Conservation (phyloP, 768 basidiomycete species). For the Sporobolomyces phaffii region DNA sequence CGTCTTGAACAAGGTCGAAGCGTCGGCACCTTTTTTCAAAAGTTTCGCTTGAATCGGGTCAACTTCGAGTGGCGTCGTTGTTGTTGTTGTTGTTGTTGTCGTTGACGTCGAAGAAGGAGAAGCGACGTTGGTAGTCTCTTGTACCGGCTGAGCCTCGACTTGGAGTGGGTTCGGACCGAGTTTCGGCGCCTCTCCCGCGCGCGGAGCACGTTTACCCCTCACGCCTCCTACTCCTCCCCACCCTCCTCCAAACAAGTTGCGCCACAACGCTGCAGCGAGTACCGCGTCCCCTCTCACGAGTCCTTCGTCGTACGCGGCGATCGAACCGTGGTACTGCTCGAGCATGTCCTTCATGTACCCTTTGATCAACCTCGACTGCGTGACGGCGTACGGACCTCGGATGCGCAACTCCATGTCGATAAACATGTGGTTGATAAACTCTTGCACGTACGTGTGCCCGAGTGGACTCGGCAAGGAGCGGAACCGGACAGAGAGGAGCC, state of each 20-base stretch:
- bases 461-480: conserved; percentile 68
- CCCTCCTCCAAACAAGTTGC: conserved; percentile 78
- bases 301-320: conserved; percentile 63
- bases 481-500: conserved; percentile 80
- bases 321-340: conserved; percentile 82
- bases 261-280: conserved; percentile 81
- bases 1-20: conserved; percentile 54
- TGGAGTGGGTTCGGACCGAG: conserved; percentile 52
- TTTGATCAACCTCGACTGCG: conserved; percentile 58
- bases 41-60: conserved; percentile 39
- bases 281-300: conserved; percentile 70
- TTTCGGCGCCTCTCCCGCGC: conserved; percentile 51
- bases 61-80: neutral
- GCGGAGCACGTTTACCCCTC: conserved; percentile 49
- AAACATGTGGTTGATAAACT: conserved; percentile 89
- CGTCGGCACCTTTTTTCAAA: conserved; percentile 35
- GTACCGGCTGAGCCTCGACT: neutral
- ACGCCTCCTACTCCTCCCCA: conserved; percentile 54
- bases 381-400: conserved; percentile 67
- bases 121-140: neutral
- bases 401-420: conserved; percentile 86
- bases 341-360: conserved; percentile 78
- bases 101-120: neutral
- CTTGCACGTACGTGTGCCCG: conserved; percentile 67
- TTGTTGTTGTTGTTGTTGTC: neutral